These are phyloP conservation scores for Hymenoscyphus occultus DNA, from an alignment of 2,329 filamentous ascomycete genomes.

Conservation along the genomic window DNA sequence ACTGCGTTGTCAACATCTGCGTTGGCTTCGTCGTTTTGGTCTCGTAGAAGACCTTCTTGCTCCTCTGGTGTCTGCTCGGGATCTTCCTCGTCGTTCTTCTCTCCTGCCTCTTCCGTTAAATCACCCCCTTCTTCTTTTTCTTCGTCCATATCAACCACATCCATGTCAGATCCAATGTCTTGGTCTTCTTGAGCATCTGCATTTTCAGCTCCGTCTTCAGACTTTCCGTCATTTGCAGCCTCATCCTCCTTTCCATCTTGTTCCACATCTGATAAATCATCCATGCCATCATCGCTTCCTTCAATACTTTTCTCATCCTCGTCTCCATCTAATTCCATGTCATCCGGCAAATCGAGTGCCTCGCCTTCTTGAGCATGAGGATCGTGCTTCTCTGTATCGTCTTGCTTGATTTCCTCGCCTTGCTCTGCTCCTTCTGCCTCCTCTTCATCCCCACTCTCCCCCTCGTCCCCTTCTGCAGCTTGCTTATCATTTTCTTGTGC, in stretches of 20 bases:
- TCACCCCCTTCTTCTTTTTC: slow-evolving; percentile 37
- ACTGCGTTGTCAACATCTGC: slow-evolving; percentile 60
- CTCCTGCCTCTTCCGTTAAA: slow-evolving; percentile 51
- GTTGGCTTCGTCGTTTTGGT: slow-evolving; percentile 46
- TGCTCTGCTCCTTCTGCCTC: slow-evolving; percentile 61
- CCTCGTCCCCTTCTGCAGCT: slow-evolving; percentile 48
- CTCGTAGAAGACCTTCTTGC: slow-evolving; percentile 39
- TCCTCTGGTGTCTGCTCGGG: slow-evolving; percentile 54
- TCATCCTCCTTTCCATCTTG: slow-evolving; percentile 41
- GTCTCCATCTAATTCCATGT: slow-evolving; percentile 66
- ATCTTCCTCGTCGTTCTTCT: slow-evolving; percentile 46
- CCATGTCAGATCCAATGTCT: slow-evolving; percentile 36
- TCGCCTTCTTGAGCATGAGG: slow-evolving; percentile 65
- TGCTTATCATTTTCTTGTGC: slow-evolving; percentile 58
- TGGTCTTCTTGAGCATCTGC: slow-evolving; percentile 41
- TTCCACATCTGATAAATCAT: slow-evolving; percentile 52
- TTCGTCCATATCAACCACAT: slow-evolving; percentile 35
- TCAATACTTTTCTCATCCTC: slow-evolving; percentile 47
- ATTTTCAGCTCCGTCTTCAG: slow-evolving; percentile 42
- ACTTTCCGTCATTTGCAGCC: slow-evolving; percentile 42
- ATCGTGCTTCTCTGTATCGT: slow-evolving; percentile 63
- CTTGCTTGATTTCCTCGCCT: slow-evolving; percentile 51
- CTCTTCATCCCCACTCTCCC: slow-evolving; percentile 46
- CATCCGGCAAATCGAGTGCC: slow-evolving; percentile 66
- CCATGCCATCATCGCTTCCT: slow-evolving; percentile 45